phyloP scores from a whole-genome alignment of 2,329 filamentous ascomycete species.

The Conoideocrella luteorostrata region DNA sequence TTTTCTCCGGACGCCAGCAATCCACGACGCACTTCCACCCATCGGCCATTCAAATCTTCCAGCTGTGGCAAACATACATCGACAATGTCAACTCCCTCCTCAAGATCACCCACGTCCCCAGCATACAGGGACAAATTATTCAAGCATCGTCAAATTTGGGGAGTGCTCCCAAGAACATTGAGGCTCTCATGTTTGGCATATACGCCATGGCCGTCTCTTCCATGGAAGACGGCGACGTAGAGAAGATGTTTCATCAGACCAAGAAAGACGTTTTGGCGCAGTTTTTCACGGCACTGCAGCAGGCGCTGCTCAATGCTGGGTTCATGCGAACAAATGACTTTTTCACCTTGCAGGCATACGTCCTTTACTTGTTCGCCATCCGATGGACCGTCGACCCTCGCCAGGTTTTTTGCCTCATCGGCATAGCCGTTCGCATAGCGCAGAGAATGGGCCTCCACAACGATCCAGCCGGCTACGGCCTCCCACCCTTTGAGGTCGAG shows the following conservation, averaged over 20 bases:
- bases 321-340: constrained; percentile 62
- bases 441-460: constrained; percentile 63
- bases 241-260: constrained; percentile 45
- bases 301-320: constrained; percentile 59
- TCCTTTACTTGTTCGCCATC: constrained; percentile 55
- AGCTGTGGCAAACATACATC: constrained; percentile 64
- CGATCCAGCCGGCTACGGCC: constrained; percentile 47
- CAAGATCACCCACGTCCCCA: constrained; percentile 62
- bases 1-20: constrained; percentile 38
- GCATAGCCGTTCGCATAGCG: constrained; percentile 60
- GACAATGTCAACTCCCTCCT: constrained; percentile 63
- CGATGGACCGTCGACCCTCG: constrained; percentile 53
- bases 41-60: constrained; percentile 51
- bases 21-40: constrained; percentile 45
- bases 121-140: constrained; percentile 57
- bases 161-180: constrained; percentile 49
- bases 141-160: constrained; percentile 51
- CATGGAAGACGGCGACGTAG: constrained; percentile 50
- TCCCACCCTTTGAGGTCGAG: constrained; percentile 58
- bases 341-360: constrained; percentile 59
- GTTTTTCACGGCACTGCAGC: constrained; percentile 53
- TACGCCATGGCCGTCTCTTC: constrained; percentile 54
- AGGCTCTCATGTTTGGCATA: constrained; percentile 63
- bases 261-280: constrained; percentile 43
- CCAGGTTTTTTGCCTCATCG: constrained; percentile 44